phyloP scores from a whole-genome alignment of 371 early-diverging fungal species.

The Blakeslea trispora region DNA sequence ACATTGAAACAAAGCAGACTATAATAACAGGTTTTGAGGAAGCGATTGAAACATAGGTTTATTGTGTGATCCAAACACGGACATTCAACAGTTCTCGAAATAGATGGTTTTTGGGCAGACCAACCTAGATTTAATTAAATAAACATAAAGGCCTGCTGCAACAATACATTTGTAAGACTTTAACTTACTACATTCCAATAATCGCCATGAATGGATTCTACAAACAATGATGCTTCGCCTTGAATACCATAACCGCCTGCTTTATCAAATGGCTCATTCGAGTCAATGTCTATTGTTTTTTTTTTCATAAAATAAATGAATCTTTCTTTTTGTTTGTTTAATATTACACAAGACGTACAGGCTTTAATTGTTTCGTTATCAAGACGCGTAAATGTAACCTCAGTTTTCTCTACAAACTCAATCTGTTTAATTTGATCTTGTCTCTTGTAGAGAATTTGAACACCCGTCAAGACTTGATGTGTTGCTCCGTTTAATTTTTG shows the following conservation, averaged over 20 bases:
- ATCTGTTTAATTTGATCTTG: conserved; percentile 27
- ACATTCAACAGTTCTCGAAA: conserved; percentile 29
- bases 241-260: conserved; percentile 90
- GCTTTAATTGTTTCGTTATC: conserved; percentile 60
- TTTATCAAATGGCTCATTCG: conserved; percentile 68
- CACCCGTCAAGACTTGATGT: conserved; percentile 70
- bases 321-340: neutral
- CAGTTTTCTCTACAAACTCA: conserved; percentile 49
- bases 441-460: conserved; percentile 48
- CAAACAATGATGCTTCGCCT: conserved; percentile 70
- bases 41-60: no score
- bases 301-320: conserved; percentile 2
- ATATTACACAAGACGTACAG: conserved; percentile 66
- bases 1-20: no score
- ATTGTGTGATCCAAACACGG: no score
- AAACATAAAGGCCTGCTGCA: no score
- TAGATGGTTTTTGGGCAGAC: conserved; percentile 42
- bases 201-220: conserved; percentile 77
- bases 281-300: conserved; percentile 42
- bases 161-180: neutral
- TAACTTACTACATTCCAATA: conserved; percentile 70
- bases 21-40: no score
- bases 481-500: conserved; percentile 52
- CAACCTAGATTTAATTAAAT: conserved; percentile 30
- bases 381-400: conserved; percentile 49